phyloP scores from a whole-genome alignment of 257 asterid genomes.

The Schizonepeta tenuifolia region DNA sequence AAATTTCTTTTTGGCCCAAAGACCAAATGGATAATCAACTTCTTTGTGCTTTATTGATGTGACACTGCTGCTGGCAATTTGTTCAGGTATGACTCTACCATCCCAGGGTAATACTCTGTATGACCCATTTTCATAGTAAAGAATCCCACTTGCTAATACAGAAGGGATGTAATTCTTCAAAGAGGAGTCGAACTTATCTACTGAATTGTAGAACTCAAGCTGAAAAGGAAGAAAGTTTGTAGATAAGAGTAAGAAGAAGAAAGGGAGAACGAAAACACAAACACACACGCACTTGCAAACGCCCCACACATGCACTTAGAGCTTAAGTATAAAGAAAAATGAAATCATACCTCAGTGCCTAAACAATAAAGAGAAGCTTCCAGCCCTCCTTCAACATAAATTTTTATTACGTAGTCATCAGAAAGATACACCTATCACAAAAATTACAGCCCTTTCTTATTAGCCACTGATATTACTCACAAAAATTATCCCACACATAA shows the following conservation, averaged over 20 bases:
- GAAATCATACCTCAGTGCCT: constrained; percentile 84
- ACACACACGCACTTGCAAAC: constrained; percentile 13
- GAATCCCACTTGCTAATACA: constrained; percentile 86
- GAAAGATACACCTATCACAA: constrained; percentile 72
- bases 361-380: constrained; percentile 84
- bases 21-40: constrained; percentile 82
- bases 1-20: constrained; percentile 67
- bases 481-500: constrained; percentile 3
- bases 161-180: constrained; percentile 73
- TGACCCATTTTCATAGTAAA: constrained; percentile 65
- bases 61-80: constrained; percentile 47
- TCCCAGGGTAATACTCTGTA: constrained; percentile 74
- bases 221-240: constrained; percentile 35
- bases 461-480: constrained; percentile 16
- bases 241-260: constrained; percentile 13
- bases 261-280: background rate
- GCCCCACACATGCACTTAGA: background rate
- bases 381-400: constrained; percentile 85
- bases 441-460: constrained; percentile 26
- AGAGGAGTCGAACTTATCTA: constrained; percentile 59
- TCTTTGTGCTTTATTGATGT: constrained; percentile 42
- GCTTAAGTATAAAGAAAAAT: constrained; percentile 21
- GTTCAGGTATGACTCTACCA: constrained; percentile 77
- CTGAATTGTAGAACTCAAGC: constrained; percentile 82
- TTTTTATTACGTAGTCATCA: constrained; percentile 73